Evolutionary conservation across 164 flowering plant species (phyloP).

Genomic region (Tetrastigma voinierianum): DNA sequence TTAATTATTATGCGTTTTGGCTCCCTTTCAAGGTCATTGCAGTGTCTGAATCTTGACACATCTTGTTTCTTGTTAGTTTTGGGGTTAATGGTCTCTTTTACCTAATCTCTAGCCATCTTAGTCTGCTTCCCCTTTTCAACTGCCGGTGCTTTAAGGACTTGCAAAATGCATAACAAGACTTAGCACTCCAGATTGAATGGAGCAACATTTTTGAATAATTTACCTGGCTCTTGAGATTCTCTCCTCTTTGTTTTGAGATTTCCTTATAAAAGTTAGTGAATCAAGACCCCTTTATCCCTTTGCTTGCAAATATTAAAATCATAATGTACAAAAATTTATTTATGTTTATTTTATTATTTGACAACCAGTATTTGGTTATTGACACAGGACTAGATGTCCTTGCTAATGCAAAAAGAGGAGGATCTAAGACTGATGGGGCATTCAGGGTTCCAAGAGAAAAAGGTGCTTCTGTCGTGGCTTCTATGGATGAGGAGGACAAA

Average conservation of each 20-base stretch:
- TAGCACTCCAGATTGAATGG: too few species aligned
- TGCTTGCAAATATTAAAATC: background rate
- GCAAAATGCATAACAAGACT: too few species aligned
- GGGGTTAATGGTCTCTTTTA: too few species aligned
- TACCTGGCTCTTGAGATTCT: background rate
- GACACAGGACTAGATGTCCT: slow-evolving; percentile 64
- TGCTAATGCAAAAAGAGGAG: slow-evolving; percentile 61
- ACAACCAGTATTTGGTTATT: background rate
- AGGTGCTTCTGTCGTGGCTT: slow-evolving; percentile 42
- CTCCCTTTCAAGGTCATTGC: too few species aligned
- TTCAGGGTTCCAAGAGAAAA: slow-evolving; percentile 76
- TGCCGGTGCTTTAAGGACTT: too few species aligned
- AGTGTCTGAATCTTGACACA: too few species aligned
- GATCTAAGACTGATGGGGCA: slow-evolving; percentile 37
- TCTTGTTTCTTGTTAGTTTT: too few species aligned
- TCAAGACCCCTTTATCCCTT: background rate
- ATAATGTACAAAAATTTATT: background rate
- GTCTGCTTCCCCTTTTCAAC: too few species aligned
- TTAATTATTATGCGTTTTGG: too few species aligned
- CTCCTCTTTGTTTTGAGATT: background rate
- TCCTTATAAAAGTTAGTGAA: background rate
- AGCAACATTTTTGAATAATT: background rate
- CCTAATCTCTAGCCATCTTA: too few species aligned
- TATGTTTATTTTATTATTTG: background rate
- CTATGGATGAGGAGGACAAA: slow-evolving; percentile 65